These are phyloP conservation scores for Xylaria longipes DNA, from an alignment of 495 filamentous ascomycete species.

Conservation along the genomic window DNA sequence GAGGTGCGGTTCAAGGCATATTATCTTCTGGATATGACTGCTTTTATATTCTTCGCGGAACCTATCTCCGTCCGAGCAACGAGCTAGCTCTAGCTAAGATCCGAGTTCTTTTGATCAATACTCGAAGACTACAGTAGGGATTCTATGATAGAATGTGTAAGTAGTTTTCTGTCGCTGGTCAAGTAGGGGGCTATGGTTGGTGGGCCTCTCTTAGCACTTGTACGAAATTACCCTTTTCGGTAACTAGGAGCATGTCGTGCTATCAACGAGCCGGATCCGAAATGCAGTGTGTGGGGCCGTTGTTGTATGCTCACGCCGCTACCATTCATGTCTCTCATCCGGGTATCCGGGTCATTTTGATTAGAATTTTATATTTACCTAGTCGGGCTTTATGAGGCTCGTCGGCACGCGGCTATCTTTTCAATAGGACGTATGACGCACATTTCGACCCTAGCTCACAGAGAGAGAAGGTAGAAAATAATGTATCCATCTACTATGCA, in stretches of 20 bases:
- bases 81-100: neutral
- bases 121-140: neutral
- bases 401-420: neutral
- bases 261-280: neutral
- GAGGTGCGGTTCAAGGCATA: neutral
- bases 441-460: neutral
- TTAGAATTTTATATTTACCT: neutral
- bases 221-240: slow-evolving; percentile 7
- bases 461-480: neutral
- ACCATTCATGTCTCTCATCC: neutral
- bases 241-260: neutral
- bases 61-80: neutral
- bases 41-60: neutral
- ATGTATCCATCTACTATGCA: neutral
- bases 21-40: neutral
- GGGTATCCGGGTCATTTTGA: neutral
- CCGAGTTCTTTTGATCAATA: neutral
- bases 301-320: neutral
- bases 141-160: neutral
- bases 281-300: neutral
- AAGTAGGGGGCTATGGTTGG: neutral
- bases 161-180: no score
- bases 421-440: neutral
- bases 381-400: neutral
- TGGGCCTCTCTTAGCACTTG: neutral